Percentiles rank a stretch among this genome's conserved stretches.
Evolutionary conservation across 371 early-diverging fungal genomes (phyloP).

Genomic region (Haplosporangium sp.): DNA sequence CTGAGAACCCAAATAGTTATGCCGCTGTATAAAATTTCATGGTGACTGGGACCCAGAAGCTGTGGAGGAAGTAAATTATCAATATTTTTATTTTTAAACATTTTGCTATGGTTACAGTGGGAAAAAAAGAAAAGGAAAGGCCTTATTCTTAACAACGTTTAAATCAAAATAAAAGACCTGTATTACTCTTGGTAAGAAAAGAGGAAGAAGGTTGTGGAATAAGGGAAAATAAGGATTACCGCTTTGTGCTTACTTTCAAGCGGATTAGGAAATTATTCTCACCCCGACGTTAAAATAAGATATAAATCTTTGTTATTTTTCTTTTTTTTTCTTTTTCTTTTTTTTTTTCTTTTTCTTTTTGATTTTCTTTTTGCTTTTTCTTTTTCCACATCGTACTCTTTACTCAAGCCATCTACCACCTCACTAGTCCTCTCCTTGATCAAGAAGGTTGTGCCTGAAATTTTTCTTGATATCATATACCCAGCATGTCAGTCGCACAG

Average conservation of each 20-base stretch:
- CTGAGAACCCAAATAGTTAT: neutral
- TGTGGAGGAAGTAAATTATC: neutral
- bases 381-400: neutral
- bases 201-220: too few species aligned
- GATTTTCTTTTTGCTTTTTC: neutral
- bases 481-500: neutral
- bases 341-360: neutral
- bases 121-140: too few species aligned
- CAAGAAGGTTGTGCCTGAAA: slow-evolving; percentile 1
- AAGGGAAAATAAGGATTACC: neutral
- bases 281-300: neutral
- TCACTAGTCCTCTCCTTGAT: neutral
- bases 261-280: neutral
- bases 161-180: too few species aligned
- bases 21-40: too few species aligned
- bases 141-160: too few species aligned
- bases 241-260: neutral
- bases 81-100: neutral
- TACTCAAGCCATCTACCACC: neutral
- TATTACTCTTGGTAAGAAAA: too few species aligned
- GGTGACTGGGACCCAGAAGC: neutral
- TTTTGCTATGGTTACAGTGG: too few species aligned
- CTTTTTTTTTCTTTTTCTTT: neutral
- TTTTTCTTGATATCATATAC: neutral
- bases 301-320: neutral